Evolutionary conservation across 257 asterid species (phyloP).

Genomic region (Solanum lignicaule): DNA sequence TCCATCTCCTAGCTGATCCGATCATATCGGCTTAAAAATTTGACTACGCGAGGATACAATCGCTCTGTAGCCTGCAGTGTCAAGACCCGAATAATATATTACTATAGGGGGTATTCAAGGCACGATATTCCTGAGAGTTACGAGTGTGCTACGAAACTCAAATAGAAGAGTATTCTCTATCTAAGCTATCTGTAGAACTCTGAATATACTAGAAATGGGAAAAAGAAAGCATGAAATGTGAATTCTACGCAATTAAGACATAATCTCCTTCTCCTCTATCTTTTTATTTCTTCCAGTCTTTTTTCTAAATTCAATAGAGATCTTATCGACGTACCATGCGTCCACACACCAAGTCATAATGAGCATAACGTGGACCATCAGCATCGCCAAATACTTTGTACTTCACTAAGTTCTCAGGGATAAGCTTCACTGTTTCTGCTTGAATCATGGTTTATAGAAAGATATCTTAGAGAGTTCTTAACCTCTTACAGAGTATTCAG

Average conservation of each 20-base stretch:
- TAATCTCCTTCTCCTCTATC: neutral
- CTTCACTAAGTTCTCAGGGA: constrained; percentile 66
- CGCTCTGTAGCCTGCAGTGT: constrained; percentile 62
- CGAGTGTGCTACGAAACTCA: neutral
- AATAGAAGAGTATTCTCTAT: neutral
- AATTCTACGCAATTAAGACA: neutral
- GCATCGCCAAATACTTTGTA: constrained; percentile 73
- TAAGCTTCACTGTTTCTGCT: constrained; percentile 70
- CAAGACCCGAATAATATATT: neutral
- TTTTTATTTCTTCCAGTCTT: neutral
- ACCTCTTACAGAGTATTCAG: neutral
- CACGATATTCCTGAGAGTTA: neutral
- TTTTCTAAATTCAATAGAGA: neutral
- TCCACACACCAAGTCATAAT: constrained; percentile 95
- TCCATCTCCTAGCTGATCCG: neutral
- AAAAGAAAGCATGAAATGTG: neutral
- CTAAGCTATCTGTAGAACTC: neutral
- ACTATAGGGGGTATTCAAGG: neutral
- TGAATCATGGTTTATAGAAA: constrained; percentile 1
- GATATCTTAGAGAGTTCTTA: neutral
- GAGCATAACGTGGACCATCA: constrained; percentile 93
- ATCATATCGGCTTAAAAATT: constrained; percentile 55
- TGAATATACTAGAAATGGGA: neutral
- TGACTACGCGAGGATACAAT: constrained; percentile 57
- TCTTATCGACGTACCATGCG: constrained; percentile 41